phyloP scores from a whole-genome alignment of 176 grass and related monocot genomes.

The Oryza glumipatula region DNA sequence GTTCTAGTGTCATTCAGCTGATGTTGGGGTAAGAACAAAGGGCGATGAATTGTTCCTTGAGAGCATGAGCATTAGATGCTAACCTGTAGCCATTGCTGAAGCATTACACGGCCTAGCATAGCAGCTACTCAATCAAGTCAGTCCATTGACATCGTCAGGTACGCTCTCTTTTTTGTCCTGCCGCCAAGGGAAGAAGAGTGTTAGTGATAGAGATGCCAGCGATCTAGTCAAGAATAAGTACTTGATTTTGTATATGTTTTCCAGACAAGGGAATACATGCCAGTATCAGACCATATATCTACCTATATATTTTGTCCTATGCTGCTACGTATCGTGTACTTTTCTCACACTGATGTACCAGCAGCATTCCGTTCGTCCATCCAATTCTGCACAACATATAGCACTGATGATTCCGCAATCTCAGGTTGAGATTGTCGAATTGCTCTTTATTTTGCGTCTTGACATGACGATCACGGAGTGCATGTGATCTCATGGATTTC shows the following conservation, averaged over 20 bases:
- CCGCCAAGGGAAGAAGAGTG: too few species aligned
- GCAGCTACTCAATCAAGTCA: not conserved
- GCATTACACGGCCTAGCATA: not conserved
- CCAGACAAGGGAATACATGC: not conserved
- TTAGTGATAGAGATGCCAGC: not conserved
- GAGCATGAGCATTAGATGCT: constrained; percentile 9
- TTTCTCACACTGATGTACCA: too few species aligned
- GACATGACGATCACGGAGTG: too few species aligned
- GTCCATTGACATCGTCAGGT: too few species aligned
- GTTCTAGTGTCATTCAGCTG: not conserved
- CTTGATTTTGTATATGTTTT: not conserved
- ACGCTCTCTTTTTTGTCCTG: too few species aligned
- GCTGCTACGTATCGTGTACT: too few species aligned
- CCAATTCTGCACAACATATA: too few species aligned
- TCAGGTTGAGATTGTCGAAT: too few species aligned
- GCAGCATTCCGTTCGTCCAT: too few species aligned
- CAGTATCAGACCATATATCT: not conserved
- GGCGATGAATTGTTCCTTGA: not conserved
- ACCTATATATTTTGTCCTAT: too few species aligned
- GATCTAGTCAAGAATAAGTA: not conserved
- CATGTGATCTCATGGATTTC: not conserved
- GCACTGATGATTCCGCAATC: too few species aligned
- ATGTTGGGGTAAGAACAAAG: constrained; percentile 11
- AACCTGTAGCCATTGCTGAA: not conserved
- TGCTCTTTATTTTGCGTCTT: too few species aligned